phyloP scores from a whole-genome alignment of 805 yeast species.

The Groenewaldozyma salmanticensis region DNA sequence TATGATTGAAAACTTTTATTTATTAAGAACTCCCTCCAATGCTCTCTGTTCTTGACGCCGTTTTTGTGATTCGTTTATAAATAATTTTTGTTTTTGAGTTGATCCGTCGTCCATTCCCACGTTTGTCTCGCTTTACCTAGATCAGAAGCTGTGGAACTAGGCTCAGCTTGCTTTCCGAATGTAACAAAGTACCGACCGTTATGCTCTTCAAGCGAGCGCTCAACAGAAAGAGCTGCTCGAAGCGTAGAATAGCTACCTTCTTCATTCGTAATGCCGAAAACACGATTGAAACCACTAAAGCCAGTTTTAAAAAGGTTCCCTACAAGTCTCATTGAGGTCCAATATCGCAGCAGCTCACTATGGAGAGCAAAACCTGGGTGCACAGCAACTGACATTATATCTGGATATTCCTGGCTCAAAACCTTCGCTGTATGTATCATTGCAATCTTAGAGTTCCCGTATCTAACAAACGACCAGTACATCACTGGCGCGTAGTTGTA shows the following conservation, averaged over 20 bases:
- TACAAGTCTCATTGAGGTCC: slow-evolving; percentile 70
- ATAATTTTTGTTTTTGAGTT: slow-evolving; percentile 26
- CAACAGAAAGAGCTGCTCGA: slow-evolving; percentile 49
- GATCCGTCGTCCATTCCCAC: slow-evolving; percentile 71
- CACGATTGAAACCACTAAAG: slow-evolving; percentile 57
- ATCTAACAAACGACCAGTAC: slow-evolving; percentile 67
- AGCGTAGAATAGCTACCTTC: slow-evolving; percentile 61
- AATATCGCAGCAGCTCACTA: slow-evolving; percentile 63
- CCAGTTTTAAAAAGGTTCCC: slow-evolving; percentile 65
- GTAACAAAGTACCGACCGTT: slow-evolving; percentile 64
- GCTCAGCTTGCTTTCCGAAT: slow-evolving; percentile 45
- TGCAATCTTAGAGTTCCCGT: slow-evolving; percentile 67
- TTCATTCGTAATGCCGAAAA: slow-evolving; percentile 64
- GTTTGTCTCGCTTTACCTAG: slow-evolving; percentile 54
- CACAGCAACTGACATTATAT: slow-evolving; percentile 51
- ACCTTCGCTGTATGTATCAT: slow-evolving; percentile 65
- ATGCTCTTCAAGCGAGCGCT: slow-evolving; percentile 39
- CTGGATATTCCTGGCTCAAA: slow-evolving; percentile 57
- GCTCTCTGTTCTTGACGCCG: neutral
- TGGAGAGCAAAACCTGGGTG: slow-evolving; percentile 87
- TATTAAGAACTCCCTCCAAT: neutral
- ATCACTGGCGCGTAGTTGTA: slow-evolving; percentile 56
- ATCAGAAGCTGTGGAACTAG: slow-evolving; percentile 50
- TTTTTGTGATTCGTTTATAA: too few relatives aligned
- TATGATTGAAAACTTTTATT: slow-evolving; percentile 8